Conservation (phyloP, 2,329 filamentous ascomycete genomes). For the Cercospora brassicicola region DNA sequence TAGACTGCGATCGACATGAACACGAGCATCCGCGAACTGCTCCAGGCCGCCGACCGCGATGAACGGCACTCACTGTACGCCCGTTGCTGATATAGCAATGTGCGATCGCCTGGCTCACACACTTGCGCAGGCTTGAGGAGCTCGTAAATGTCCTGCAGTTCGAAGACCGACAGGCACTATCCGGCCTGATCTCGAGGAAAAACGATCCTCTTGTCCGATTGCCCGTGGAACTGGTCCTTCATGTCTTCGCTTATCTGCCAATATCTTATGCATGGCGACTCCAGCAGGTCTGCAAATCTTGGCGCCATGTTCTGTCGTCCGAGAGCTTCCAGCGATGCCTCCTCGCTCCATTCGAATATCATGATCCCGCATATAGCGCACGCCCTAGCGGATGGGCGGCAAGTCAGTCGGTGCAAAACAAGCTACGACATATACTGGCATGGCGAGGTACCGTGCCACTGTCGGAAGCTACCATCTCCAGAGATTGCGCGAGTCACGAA, state of each 20-base stretch:
- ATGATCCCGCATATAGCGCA: conserved; percentile 19
- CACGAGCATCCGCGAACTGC: conserved; percentile 1
- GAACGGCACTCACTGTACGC: not conserved
- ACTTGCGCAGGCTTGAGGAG: conserved; percentile 17
- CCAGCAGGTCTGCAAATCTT: conserved; percentile 38
- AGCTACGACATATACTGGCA: conserved; percentile 22
- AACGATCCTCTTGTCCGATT: conserved; percentile 41
- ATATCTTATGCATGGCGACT: conserved; percentile 33
- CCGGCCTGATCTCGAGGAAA: conserved; percentile 14
- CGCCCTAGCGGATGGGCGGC: not conserved
- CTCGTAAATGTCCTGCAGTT: conserved; percentile 16
- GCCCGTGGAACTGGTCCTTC: conserved; percentile 42
- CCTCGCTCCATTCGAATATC: conserved; percentile 14
- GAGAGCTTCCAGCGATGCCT: conserved; percentile 12
- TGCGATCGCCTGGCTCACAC: not conserved
- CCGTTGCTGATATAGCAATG: not conserved
- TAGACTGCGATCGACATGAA: not conserved
- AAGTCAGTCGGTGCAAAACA: not conserved
- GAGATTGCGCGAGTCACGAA: not conserved
- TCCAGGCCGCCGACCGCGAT: conserved; percentile 1
- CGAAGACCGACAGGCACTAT: conserved; percentile 18
- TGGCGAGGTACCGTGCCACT: conserved; percentile 22
- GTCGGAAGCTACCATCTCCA: conserved; percentile 1
- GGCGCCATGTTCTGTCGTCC: conserved; percentile 37
- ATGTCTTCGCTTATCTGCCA: conserved; percentile 38